Evolutionary conservation across 148 eudicot genomes (phyloP).

Genomic region (Vaccinium macrocarpon): DNA sequence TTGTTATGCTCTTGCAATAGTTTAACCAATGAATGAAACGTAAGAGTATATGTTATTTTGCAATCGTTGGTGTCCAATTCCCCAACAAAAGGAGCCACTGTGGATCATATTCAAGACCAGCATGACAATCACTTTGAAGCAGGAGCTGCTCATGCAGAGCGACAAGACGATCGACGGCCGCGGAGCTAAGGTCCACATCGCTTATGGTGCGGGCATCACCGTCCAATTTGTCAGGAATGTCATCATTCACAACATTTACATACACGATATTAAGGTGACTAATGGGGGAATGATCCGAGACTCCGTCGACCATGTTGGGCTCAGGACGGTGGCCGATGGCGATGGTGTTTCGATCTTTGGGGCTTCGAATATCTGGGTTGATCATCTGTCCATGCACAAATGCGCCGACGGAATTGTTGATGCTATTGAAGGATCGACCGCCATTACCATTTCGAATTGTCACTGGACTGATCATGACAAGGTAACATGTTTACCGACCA

Average conservation of each 20-base stretch:
- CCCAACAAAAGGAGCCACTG: slow-evolving; percentile 34
- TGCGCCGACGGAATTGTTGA: slow-evolving; percentile 51
- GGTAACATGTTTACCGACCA: slow-evolving; percentile 13
- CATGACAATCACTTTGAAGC: slow-evolving; percentile 50
- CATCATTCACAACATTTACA: slow-evolving; percentile 56
- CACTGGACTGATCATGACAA: slow-evolving; percentile 38
- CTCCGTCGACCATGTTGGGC: slow-evolving; percentile 34
- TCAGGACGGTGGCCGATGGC: slow-evolving; percentile 40
- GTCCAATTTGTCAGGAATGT: slow-evolving; percentile 49
- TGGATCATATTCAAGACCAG: slow-evolving; percentile 51
- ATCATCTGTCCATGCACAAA: slow-evolving; percentile 34
- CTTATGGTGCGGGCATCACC: slow-evolving; percentile 60
- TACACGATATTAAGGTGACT: slow-evolving; percentile 40
- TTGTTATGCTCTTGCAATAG: background rate
- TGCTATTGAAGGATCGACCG: slow-evolving; percentile 48
- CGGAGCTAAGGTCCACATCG: slow-evolving; percentile 47
- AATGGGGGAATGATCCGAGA: slow-evolving; percentile 35
- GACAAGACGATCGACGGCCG: slow-evolving; percentile 60
- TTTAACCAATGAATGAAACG: background rate
- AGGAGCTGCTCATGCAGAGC: slow-evolving; percentile 47
- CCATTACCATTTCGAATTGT: slow-evolving; percentile 43
- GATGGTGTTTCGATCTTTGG: slow-evolving; percentile 49
- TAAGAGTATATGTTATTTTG: too few relatives aligned
- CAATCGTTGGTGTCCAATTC: too few relatives aligned
- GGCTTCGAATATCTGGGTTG: slow-evolving; percentile 43